phyloP scores from a whole-genome alignment of 495 filamentous ascomycete species.

The Penicillium subrubescens region DNA sequence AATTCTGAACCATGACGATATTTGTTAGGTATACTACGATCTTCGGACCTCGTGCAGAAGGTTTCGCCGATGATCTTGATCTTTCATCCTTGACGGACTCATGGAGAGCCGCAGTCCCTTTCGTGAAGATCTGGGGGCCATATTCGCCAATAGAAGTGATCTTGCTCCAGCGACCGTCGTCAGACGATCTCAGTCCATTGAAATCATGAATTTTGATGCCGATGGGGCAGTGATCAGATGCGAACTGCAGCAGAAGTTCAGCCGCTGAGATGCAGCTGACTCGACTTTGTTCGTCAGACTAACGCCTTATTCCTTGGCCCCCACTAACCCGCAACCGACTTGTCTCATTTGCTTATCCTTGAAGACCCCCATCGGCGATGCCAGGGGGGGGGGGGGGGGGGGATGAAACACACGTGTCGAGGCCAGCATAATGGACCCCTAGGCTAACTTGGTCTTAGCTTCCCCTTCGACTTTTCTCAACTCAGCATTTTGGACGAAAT shows the following conservation, averaged over 20 bases:
- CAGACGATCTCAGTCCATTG: neutral
- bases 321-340: neutral
- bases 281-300: neutral
- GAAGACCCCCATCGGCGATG: neutral
- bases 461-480: neutral
- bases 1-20: no score
- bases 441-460: neutral
- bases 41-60: no score
- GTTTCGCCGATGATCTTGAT: no score
- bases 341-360: neutral
- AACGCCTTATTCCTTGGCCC: neutral
- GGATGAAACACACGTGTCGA: conserved; percentile 3
- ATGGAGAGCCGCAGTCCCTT: neutral
- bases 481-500: neutral
- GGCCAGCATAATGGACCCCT: neutral
- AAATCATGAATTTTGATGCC: neutral
- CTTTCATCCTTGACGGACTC: no score
- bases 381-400: neutral
- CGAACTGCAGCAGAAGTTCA: neutral
- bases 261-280: neutral
- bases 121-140: neutral
- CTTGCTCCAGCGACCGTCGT: neutral
- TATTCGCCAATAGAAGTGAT: neutral
- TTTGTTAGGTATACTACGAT: no score
- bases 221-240: neutral